A percentile compares a stretch with the other conserved stretches of the same genome.
phyloP scores from a whole-genome alignment of 1,284 basidiomycete species.

The Anthracocystis setariae region DNA sequence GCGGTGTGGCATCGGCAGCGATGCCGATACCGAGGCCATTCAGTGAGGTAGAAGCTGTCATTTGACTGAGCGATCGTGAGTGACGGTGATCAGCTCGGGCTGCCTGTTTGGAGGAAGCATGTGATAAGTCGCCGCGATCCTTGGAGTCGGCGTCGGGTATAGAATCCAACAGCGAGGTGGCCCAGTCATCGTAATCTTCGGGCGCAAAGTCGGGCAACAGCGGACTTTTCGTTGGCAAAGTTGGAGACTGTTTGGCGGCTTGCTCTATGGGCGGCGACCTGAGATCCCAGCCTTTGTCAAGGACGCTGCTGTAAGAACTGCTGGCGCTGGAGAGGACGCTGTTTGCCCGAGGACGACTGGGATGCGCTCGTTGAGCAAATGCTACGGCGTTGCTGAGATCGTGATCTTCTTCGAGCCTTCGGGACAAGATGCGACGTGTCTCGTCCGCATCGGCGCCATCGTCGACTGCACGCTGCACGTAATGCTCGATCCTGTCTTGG shows the following conservation, averaged over 20 bases:
- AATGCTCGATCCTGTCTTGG: constrained; percentile 40
- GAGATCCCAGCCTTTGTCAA: constrained; percentile 48
- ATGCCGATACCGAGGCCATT: constrained; percentile 40
- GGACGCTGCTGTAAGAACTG: constrained; percentile 54
- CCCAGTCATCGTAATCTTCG: constrained; percentile 51
- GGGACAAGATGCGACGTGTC: constrained; percentile 27
- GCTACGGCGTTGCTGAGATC: constrained; percentile 23
- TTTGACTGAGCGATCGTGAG: constrained; percentile 18
- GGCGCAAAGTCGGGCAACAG: constrained; percentile 45
- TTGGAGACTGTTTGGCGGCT: constrained; percentile 2
- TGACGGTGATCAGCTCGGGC: constrained; percentile 19
- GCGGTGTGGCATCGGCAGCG: constrained; percentile 23
- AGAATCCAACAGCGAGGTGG: constrained; percentile 39
- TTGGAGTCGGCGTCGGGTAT: constrained; percentile 17
- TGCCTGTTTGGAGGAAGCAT: neutral
- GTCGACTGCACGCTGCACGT: constrained; percentile 39
- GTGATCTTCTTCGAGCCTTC: constrained; percentile 23
- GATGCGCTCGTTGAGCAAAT: constrained; percentile 2
- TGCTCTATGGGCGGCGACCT: constrained; percentile 20
- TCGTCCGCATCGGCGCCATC: constrained; percentile 29
- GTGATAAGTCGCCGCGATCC: neutral
- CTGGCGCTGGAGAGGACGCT: constrained; percentile 42
- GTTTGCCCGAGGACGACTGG: constrained; percentile 16
- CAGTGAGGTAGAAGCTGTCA: constrained; percentile 11
- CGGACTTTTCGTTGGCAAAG: constrained; percentile 41